A percentile compares a stretch with the other conserved stretches of the same genome.
These are phyloP conservation scores for Cephaloascus albidus DNA, from an alignment of 805 yeast species.

Conservation along the genomic window DNA sequence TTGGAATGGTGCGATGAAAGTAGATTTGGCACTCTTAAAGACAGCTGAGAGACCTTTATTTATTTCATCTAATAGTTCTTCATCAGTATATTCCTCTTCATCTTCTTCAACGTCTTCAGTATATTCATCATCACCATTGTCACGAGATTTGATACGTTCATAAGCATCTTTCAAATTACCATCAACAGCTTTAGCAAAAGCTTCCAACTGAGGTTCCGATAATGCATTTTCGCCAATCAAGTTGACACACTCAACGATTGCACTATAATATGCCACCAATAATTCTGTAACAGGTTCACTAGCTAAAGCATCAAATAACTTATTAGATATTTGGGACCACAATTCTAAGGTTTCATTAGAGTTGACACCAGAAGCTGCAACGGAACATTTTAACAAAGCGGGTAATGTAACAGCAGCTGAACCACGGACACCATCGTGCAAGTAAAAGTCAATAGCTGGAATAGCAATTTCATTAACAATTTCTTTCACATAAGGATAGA, in stretches of 20 bases:
- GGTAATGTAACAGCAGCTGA: conserved; percentile 85
- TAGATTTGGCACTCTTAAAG: conserved; percentile 50
- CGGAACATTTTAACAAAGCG: conserved; percentile 56
- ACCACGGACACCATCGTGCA: conserved; percentile 90
- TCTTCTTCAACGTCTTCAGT: conserved; percentile 80
- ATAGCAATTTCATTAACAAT: conserved; percentile 70
- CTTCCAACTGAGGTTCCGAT: conserved; percentile 41
- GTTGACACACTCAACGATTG: conserved; percentile 58
- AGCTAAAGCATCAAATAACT: conserved; percentile 57
- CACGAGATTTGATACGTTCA: conserved; percentile 64
- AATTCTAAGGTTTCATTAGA: conserved; percentile 47
- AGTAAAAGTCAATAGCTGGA: conserved; percentile 84
- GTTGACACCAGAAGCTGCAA: conserved; percentile 44
- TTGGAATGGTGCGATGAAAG: conserved; percentile 60
- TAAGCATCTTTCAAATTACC: conserved; percentile 57
- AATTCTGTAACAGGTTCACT: conserved; percentile 81
- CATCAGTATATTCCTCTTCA: conserved; percentile 77
- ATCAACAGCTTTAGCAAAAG: conserved; percentile 50
- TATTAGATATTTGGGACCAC: conserved; percentile 65
- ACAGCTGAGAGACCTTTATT: conserved; percentile 65
- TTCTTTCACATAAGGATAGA: conserved; percentile 75
- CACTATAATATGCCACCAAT: conserved; percentile 65
- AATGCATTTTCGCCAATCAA: conserved; percentile 59
- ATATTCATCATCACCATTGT: conserved; percentile 73
- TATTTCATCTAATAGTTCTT: conserved; percentile 80